Percentiles rank a stretch among this genome's conserved stretches.
Evolutionary conservation across 1,139 yeast genomes (phyloP).

Genomic region (Lodderomyces margitis): DNA sequence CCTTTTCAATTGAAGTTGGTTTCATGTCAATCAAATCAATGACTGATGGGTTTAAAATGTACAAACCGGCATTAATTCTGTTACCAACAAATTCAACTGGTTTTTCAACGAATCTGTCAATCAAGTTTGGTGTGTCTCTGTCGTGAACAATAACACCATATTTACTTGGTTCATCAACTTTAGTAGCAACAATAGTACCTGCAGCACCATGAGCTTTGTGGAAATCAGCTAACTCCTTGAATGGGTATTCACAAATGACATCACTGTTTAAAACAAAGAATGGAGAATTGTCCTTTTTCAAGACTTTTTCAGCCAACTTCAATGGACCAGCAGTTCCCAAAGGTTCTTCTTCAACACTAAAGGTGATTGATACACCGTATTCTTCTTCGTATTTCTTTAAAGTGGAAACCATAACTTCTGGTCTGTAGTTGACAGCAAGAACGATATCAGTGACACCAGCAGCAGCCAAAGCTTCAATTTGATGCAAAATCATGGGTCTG

Average conservation of each 20-base stretch:
- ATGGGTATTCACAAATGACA: slow-evolving; percentile 98
- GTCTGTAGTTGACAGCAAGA: slow-evolving; percentile 98
- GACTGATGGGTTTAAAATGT: slow-evolving; percentile 94
- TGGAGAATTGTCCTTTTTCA: slow-evolving; percentile 93
- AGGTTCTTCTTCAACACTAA: slow-evolving; percentile 98
- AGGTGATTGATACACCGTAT: slow-evolving; percentile 92
- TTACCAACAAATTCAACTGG: slow-evolving; percentile 98
- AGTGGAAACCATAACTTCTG: slow-evolving; percentile 97
- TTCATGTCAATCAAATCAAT: slow-evolving; percentile 95
- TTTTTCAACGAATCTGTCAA: slow-evolving; percentile 98
- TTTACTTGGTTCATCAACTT: slow-evolving; percentile 98
- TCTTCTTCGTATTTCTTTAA: slow-evolving; percentile 90
- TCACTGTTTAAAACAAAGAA: slow-evolving; percentile 98
- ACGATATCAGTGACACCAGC: slow-evolving; percentile 99
- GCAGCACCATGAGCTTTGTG: slow-evolving; percentile 95
- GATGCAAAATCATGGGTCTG: slow-evolving; percentile 97
- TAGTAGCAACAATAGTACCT: slow-evolving; percentile 98
- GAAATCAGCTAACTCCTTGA: slow-evolving; percentile 86
- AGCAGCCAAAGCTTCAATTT: slow-evolving; percentile 94
- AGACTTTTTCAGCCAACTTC: slow-evolving; percentile 91
- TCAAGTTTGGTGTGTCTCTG: slow-evolving; percentile 86
- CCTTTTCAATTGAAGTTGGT: slow-evolving; percentile 99
- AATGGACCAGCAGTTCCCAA: slow-evolving; percentile 99
- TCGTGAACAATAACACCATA: slow-evolving; percentile 99
- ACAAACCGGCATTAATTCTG: slow-evolving; percentile 96